Evolutionary conservation across 1,284 basidiomycete species (phyloP).

Genomic region (Microstroma glucosiphilum): DNA sequence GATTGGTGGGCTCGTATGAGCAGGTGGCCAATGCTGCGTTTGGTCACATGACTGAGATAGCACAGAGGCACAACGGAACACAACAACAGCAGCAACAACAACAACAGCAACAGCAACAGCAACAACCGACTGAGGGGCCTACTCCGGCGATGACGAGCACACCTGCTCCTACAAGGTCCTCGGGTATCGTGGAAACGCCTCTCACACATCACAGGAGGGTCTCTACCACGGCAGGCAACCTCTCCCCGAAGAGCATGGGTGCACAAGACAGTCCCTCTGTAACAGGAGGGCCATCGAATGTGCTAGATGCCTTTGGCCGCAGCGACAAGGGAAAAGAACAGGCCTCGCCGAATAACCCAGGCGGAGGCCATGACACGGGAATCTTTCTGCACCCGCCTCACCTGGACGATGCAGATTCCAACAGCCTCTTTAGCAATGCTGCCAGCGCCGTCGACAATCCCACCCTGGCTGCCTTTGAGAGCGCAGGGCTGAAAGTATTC

Average conservation of each 20-base stretch:
- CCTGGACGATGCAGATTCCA: conserved; percentile 22
- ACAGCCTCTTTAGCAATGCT: conserved; percentile 17
- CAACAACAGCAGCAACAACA: neutral
- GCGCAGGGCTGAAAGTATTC: conserved; percentile 69
- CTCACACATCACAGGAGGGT: neutral
- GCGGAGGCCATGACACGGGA: conserved; percentile 9
- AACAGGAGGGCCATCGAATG: neutral
- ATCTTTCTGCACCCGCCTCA: conserved; percentile 31
- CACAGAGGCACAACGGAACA: neutral
- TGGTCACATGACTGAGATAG: conserved; percentile 5
- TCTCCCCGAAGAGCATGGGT: neutral
- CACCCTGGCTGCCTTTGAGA: conserved; percentile 18
- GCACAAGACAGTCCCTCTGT: neutral
- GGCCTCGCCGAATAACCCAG: neutral
- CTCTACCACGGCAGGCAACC: neutral
- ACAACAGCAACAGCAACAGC: too few species aligned
- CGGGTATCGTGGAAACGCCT: neutral
- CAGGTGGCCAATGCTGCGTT: neutral
- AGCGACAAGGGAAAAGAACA: neutral
- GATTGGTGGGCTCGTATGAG: neutral
- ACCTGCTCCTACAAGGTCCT: neutral
- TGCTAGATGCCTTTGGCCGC: neutral
- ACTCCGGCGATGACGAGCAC: neutral
- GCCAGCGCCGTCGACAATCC: conserved; percentile 23
- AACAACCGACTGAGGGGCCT: too few species aligned